Base-by-base conservation (phyloP, 2,329 filamentous ascomycete genomes). In the Arthroderma uncinatum region DNA sequence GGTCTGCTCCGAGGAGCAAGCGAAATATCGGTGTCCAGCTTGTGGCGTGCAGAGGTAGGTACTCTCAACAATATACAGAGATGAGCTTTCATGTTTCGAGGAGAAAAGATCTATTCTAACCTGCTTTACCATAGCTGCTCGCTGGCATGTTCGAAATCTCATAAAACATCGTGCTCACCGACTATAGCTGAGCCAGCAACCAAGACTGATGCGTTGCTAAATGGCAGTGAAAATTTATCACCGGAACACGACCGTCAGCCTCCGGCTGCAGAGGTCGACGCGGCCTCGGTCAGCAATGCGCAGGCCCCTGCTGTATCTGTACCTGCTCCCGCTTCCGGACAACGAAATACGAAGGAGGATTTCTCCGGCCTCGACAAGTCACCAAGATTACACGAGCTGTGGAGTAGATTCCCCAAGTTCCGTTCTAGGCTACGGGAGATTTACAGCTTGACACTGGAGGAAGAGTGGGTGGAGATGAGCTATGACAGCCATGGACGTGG, bases 121-220 rank as follows among this genome's bases (percentile, higher is more conserved):
- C n/a, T 28, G 12, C 9, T 52, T 33, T 33, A 21, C 52, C 52
- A 47, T 60, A 77, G 75, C 61, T 77, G 75, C 57, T 77, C 75
- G 8, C 68, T 77, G 37, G 67, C 64, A 33, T 77, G 75, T 62
- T 73, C 72, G 37, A 71, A 75, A 56, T 65, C 68, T 4, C 74
- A 77, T 62, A 75, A 76, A 62, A 67, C 68, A 16, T 70, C 70
- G 57, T 77, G 74, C 60, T 64, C 66, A 19, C 68, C 70, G n/a
- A 67, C 67, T n/a, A 16, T 30, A 50, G 14, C 25, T n/a, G 28
- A 50, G 12, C n/a, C 47, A n/a, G 28, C 12, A 30, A 10, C 28
- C n/a, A 30, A 9, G 8, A 33, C 16, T 1, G 28, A 28, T 30
- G 2, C 14, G 14, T 3, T 33, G 25, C 28, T 9, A 5, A 25